Percentiles rank a stretch among this genome's conserved stretches.
These are phyloP conservation scores for Cymbidium sinense DNA, from an alignment of 106 monocot species.

Conservation along the genomic window DNA sequence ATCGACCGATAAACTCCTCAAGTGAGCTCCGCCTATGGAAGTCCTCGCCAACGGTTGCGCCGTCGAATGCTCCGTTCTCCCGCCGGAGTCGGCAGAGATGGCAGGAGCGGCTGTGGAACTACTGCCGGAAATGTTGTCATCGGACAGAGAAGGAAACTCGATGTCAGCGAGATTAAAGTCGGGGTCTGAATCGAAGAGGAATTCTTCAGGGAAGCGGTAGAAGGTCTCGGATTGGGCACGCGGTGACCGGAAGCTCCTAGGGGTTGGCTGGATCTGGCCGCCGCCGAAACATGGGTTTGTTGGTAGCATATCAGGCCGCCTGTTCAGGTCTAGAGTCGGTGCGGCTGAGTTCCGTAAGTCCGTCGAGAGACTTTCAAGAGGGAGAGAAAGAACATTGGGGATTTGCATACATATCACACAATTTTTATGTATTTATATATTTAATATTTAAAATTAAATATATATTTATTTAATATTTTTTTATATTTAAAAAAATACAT, in stretches of 20 bases:
- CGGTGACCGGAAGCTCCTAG: slow-evolving; percentile 32
- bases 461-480: no score
- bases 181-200: slow-evolving; percentile 69
- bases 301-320: neutral
- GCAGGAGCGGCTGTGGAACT: slow-evolving; percentile 11
- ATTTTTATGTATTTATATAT: no score
- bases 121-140: slow-evolving; percentile 31
- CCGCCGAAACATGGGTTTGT: neutral
- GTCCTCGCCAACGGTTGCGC: neutral
- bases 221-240: slow-evolving; percentile 87
- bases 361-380: neutral
- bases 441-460: no score
- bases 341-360: neutral
- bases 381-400: neutral
- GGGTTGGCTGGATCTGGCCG: neutral
- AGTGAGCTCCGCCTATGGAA: slow-evolving; percentile 9
- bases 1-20: slow-evolving; percentile 79
- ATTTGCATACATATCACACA: no score
- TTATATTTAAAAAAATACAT: no score
- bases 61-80: neutral
- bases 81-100: slow-evolving; percentile 2
- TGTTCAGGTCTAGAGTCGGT: neutral
- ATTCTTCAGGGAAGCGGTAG: slow-evolving; percentile 75
- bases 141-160: slow-evolving; percentile 79
- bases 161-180: slow-evolving; percentile 69